phyloP scores from a whole-genome alignment of 805 yeast genomes.

The Starmerella ratchasimensis region DNA sequence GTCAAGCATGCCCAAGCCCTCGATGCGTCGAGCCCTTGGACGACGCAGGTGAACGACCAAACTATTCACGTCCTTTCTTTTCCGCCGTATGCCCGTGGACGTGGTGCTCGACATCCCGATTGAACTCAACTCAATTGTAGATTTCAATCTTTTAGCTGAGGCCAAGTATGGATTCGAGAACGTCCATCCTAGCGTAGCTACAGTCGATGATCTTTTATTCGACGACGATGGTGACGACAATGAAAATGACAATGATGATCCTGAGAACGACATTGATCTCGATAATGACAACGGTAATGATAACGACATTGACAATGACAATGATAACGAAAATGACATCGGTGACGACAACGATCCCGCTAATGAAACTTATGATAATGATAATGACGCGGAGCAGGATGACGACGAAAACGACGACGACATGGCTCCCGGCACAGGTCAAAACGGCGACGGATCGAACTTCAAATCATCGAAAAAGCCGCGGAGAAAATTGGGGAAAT shows the following conservation, averaged over 20 bases:
- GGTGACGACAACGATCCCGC: not conserved
- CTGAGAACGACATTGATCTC: slow-evolving; percentile 4
- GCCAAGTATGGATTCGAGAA: slow-evolving; percentile 71
- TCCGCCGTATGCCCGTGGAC: not conserved
- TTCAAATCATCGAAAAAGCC: slow-evolving; percentile 24
- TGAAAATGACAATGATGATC: slow-evolving; percentile 34
- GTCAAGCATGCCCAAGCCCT: too few species aligned
- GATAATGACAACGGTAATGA: slow-evolving; percentile 16
- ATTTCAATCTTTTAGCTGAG: slow-evolving; percentile 58
- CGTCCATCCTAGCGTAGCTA: slow-evolving; percentile 51
- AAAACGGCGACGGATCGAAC: slow-evolving; percentile 30
- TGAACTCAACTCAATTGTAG: slow-evolving; percentile 38
- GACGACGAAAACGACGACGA: not conserved
- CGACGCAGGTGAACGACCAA: not conserved
- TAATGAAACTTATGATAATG: too few species aligned
- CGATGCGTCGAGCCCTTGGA: too few species aligned
- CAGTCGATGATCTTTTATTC: slow-evolving; percentile 39
- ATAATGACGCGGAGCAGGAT: not conserved
- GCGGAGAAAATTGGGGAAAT: slow-evolving; percentile 32
- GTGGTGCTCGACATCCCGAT: slow-evolving; percentile 17
- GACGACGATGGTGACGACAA: slow-evolving; percentile 42
- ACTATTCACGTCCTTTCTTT: not conserved
- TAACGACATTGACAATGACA: slow-evolving; percentile 1
- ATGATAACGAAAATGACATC: slow-evolving; percentile 1
- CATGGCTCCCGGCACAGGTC: slow-evolving; percentile 1